These are phyloP conservation scores for Pythium phragmiticola DNA, from an alignment of 352 stramenopile species.

Conservation along the genomic window DNA sequence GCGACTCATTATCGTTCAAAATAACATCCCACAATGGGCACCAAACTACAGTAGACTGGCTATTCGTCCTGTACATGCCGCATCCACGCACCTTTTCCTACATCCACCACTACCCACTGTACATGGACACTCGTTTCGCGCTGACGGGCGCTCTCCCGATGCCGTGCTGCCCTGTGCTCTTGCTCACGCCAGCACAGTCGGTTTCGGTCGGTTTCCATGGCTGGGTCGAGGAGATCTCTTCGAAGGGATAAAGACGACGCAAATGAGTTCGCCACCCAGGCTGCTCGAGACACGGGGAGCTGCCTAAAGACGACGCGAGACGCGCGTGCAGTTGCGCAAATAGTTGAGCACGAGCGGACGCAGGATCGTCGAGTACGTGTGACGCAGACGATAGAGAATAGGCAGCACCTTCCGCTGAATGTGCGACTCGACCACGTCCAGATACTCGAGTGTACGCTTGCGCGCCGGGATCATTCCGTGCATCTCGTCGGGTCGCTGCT, in stretches of 20 bases:
- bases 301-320: constrained; percentile 41
- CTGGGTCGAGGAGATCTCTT: not conserved
- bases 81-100: constrained; percentile 5
- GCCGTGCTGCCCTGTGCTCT: not conserved
- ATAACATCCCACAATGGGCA: constrained; percentile 8
- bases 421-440: constrained; percentile 81
- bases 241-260: not conserved
- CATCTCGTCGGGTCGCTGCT: constrained; percentile 74
- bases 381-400: constrained; percentile 71
- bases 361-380: constrained; percentile 80
- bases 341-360: constrained; percentile 78
- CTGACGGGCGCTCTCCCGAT: not conserved
- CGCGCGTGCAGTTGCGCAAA: constrained; percentile 63
- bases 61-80: constrained; percentile 12
- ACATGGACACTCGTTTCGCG: constrained; percentile 10
- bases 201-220: not conserved
- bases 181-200: constrained; percentile 1
- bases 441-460: constrained; percentile 74
- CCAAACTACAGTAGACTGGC: not conserved
- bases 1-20: constrained; percentile 19
- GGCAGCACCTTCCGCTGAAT: constrained; percentile 83
- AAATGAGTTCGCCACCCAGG: not conserved
- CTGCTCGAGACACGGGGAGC: not conserved
- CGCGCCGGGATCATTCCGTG: constrained; percentile 69
- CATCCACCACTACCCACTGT: constrained; percentile 9